Evolutionary conservation across 768 basidiomycete genomes (phyloP).

Genomic region (Termitomyces sp.): DNA sequence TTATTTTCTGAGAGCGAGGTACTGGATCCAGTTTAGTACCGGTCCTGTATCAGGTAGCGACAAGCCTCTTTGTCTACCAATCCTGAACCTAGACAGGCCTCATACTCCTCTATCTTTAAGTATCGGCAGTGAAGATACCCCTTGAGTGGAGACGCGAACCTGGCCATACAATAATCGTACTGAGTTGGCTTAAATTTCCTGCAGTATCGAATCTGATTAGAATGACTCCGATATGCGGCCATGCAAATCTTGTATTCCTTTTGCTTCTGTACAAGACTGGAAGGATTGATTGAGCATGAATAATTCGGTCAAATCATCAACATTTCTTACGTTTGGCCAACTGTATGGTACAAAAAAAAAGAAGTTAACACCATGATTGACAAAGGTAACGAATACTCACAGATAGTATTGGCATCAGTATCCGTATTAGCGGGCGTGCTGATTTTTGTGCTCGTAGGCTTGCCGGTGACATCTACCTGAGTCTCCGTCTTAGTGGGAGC

Average conservation of each 20-base stretch:
- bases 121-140: neutral
- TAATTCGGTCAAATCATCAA: neutral
- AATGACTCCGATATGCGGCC: neutral
- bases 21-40: too few relatives aligned
- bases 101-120: neutral
- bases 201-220: neutral
- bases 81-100: neutral
- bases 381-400: neutral
- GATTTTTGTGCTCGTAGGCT: neutral
- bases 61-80: neutral
- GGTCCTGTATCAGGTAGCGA: neutral
- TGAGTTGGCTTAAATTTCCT: neutral
- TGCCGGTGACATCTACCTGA: neutral
- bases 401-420: neutral
- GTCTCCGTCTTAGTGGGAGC: neutral
- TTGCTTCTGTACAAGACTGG: neutral
- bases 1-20: too few relatives aligned
- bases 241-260: neutral
- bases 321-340: neutral
- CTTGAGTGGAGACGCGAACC: neutral
- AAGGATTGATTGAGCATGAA: neutral
- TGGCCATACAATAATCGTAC: neutral
- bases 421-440: too few relatives aligned
- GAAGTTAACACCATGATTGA: neutral
- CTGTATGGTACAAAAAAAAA: neutral